Conservation (phyloP, 768 basidiomycete species). For the Goffeauzyma gilvescens region DNA sequence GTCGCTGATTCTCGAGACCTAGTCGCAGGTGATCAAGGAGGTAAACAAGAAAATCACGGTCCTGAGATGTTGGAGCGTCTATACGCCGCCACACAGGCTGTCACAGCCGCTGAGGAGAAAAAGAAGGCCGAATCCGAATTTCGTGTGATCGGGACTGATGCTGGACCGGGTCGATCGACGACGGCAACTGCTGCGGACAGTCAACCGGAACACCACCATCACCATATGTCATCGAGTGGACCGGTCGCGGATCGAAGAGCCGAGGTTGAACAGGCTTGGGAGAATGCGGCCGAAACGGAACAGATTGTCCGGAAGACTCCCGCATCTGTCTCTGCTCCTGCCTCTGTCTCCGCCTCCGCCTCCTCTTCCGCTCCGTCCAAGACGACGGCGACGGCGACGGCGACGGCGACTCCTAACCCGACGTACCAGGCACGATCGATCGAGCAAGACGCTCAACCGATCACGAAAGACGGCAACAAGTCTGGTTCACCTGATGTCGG, state of each 20-base stretch:
- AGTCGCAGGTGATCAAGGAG: constrained; percentile 9
- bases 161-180: neutral
- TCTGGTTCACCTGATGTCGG: too few relatives aligned
- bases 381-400: neutral
- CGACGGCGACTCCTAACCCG: neutral
- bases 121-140: constrained; percentile 1
- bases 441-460: neutral
- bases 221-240: neutral
- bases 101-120: constrained; percentile 4
- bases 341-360: neutral
- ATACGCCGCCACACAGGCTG: neutral
- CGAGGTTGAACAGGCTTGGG: neutral
- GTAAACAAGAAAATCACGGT: constrained; percentile 2
- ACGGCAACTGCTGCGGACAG: neutral
- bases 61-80: constrained; percentile 3
- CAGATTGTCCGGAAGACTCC: too few relatives aligned
- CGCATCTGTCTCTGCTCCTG: neutral
- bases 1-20: constrained; percentile 8
- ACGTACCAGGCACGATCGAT: neutral
- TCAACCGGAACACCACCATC: neutral
- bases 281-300: too few relatives aligned
- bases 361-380: neutral
- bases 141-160: constrained; percentile 1
- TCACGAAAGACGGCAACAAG: too few relatives aligned
- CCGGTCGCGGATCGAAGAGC: neutral